These are phyloP conservation scores for Vaccinium myrtillus DNA, from an alignment of 148 eudicot genomes.

Conservation along the genomic window DNA sequence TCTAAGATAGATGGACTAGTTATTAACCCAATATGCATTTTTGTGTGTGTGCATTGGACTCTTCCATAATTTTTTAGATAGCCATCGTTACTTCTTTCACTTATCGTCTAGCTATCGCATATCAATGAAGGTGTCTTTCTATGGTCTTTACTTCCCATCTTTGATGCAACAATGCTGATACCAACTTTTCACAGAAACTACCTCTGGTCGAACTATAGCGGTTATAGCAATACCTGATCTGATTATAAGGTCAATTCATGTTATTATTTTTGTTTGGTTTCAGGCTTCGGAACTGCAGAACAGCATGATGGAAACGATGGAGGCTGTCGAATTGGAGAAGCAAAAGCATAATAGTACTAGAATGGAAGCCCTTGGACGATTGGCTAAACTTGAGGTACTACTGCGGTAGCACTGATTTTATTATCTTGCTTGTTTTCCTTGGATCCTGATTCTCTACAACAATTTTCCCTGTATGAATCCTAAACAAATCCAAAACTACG, in stretches of 20 bases:
- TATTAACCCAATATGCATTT: background rate
- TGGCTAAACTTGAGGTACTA: conserved; percentile 86
- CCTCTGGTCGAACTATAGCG: background rate
- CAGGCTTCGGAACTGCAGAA: conserved; percentile 92
- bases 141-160: background rate
- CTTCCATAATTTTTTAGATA: background rate
- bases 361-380: conserved; percentile 77
- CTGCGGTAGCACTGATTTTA: conserved; percentile 13
- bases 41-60: background rate
- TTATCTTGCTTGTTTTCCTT: background rate
- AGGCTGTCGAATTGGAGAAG: conserved; percentile 90
- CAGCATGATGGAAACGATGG: conserved; percentile 89
- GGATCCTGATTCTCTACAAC: background rate
- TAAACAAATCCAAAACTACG: background rate
- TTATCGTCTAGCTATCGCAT: too few relatives aligned
- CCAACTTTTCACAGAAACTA: background rate
- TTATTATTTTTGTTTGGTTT: background rate
- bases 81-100: background rate
- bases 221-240: background rate
- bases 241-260: background rate
- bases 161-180: background rate
- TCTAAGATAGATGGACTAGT: background rate
- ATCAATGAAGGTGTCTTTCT: background rate
- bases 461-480: background rate
- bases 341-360: conserved; percentile 93